Percentiles rank a stretch among this genome's conserved stretches.
These are phyloP conservation scores for Trichophyton benhamiae DNA, from an alignment of 2,329 filamentous ascomycete species.

Conservation along the genomic window DNA sequence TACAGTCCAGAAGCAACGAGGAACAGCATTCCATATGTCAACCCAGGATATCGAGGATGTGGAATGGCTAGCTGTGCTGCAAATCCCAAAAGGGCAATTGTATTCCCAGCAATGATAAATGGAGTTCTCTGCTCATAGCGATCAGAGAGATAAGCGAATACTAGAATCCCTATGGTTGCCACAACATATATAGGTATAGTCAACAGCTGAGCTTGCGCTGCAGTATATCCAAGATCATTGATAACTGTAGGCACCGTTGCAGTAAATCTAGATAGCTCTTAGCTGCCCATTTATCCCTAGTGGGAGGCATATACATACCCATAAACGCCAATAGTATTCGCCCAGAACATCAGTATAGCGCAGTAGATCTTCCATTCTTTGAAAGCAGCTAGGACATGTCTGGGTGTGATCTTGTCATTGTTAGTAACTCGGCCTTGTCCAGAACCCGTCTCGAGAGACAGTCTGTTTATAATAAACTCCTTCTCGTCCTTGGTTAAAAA, in stretches of 20 bases:
- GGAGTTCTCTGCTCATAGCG: constrained; percentile 19
- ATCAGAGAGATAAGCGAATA: constrained; percentile 21
- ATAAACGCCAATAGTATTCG: constrained; percentile 16
- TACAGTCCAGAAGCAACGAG: constrained; percentile 12
- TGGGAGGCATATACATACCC: constrained; percentile 9
- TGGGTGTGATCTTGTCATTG: constrained; percentile 28
- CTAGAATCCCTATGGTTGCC: constrained; percentile 18
- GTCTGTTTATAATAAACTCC: constrained; percentile 21
- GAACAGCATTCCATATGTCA: constrained; percentile 13
- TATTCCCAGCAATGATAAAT: constrained; percentile 49
- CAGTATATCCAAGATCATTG: constrained; percentile 27
- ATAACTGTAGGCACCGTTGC: constrained; percentile 21
- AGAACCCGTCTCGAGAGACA: constrained; percentile 18
- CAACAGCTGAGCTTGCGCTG: constrained; percentile 30
- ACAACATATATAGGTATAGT: constrained; percentile 23
- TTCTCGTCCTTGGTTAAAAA: constrained; percentile 43
- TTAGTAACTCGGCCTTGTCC: constrained; percentile 15
- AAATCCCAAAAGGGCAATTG: constrained; percentile 49
- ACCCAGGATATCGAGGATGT: constrained; percentile 10
- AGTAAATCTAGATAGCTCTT: constrained; percentile 14
- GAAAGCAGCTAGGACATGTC: constrained; percentile 35
- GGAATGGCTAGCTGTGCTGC: constrained; percentile 42
- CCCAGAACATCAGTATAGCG: constrained; percentile 16
- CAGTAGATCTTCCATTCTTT: constrained; percentile 38
- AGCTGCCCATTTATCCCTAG: constrained; percentile 10